A percentile compares a stretch with the other conserved stretches of the same genome.
Conservation (phyloP, 257 asterid genomes). For the Penstemon barbatus region DNA sequence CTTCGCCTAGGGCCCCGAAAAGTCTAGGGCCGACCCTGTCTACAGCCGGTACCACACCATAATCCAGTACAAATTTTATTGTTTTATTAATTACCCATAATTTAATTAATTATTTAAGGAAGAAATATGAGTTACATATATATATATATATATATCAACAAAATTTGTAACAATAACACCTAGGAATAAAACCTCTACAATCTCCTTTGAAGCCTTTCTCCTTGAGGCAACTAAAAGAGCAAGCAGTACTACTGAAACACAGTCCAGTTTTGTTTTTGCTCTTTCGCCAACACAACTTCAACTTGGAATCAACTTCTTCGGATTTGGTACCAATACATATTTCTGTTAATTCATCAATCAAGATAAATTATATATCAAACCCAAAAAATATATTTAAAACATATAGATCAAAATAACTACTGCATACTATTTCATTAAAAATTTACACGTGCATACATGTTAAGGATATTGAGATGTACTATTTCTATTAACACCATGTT, state of each 20-base stretch:
- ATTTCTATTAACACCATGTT: no score
- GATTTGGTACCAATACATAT: not conserved
- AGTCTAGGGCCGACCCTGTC: no score
- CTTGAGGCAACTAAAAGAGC: conserved; percentile 1
- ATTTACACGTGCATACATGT: not conserved
- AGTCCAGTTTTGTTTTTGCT: conserved; percentile 2
- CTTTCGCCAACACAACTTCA: not conserved
- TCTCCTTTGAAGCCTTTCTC: conserved; percentile 4
- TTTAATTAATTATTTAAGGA: no score
- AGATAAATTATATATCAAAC: not conserved
- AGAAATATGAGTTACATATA: not conserved
- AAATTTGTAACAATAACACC: conserved; percentile 20
- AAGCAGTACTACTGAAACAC: not conserved
- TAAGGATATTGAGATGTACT: no score
- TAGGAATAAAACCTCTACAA: not conserved
- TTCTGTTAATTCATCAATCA: not conserved
- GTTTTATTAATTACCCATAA: no score
- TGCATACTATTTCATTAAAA: not conserved
- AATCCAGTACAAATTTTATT: no score
- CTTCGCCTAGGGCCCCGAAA: no score
- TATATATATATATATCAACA: not conserved
- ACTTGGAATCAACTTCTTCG: not conserved
- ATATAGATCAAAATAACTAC: not conserved
- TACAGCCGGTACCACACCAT: no score
- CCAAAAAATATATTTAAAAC: not conserved